Evolutionary conservation across 306 rosid genomes (phyloP), one percentile per base, ranked within the genome.

Genomic region (Coriaria nepalensis): DNA sequence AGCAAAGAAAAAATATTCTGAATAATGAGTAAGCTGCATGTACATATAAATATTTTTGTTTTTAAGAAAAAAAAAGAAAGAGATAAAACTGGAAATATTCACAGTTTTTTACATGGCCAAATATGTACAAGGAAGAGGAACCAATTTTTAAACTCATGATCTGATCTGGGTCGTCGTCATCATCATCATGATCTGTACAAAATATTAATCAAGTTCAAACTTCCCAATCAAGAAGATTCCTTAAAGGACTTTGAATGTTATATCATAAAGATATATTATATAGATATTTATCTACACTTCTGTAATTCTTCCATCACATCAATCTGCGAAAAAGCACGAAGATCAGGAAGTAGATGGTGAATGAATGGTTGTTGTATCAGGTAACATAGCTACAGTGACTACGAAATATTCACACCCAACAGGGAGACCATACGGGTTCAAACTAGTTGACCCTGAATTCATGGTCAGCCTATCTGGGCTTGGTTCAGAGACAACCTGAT

Each of bases 341-440:
- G 86, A 82, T 92, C 98, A 92, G 94, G 98, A 92, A 92, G 95
- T 65, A 61, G 94, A 57, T 42, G 92, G 56, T 59, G 94, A 77
- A 82, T 80, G 93, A 92, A 92, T 79, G 49, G 79, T 61, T 68
- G 78, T 73, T 68, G 78, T 73, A 68, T 73, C 98, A 13, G 98
- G 98, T 75, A 92, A 79, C 94, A 92, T 82, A 44, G 98, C 98
- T 75, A 86, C 73, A 48, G 98, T 92, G 70, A 86, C 98, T 57
- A 92, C 62, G 53, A 79, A 92, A 72, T 73, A 92, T 85, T 92
- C 98, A 78, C 94, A 79, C 55, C 98, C 98, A 62, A 76, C 64
- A n/a, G 96, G 93, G 73, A 85, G 88, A 82, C 86, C 80, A 37
- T 73, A 86, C 13, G 96, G 87, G 68, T 86, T 85, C 50, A 53